phyloP scores from a whole-genome alignment of 108 stramenopile genomes.

The Cylindrotheca closterium region DNA sequence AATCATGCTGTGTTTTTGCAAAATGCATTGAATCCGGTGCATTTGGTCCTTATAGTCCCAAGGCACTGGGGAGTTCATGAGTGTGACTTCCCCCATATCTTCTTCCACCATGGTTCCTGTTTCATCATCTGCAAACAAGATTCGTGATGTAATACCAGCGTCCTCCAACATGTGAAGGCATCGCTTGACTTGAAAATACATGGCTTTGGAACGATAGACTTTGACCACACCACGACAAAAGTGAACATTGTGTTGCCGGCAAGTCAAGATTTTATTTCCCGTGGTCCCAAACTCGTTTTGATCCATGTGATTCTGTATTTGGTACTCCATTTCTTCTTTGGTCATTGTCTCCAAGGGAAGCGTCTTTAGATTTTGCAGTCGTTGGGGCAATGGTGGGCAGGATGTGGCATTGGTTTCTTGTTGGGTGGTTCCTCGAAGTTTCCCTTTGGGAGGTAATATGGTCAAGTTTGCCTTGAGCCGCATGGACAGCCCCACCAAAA shows the following conservation, averaged over 20 bases:
- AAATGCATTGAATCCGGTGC: constrained; percentile 1
- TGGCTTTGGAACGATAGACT: constrained; percentile 4
- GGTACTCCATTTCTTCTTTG: constrained; percentile 8
- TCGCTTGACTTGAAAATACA: constrained; percentile 14
- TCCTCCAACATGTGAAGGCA: constrained; percentile 7
- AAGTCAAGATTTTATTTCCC: background rate
- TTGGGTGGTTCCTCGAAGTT: no score
- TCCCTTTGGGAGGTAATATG: background rate
- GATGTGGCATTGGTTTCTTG: no score
- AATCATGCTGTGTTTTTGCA: constrained; percentile 2
- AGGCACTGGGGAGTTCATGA: constrained; percentile 8
- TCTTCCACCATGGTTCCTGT: constrained; percentile 12
- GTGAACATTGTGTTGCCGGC: background rate
- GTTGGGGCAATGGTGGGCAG: background rate
- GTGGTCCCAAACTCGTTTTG: background rate
- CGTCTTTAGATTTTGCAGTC: background rate
- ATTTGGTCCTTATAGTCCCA: constrained; percentile 8
- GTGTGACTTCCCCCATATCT: background rate
- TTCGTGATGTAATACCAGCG: constrained; percentile 8
- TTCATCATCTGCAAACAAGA: constrained; percentile 14
- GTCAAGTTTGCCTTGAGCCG: background rate
- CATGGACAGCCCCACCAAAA: background rate
- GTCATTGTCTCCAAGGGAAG: background rate
- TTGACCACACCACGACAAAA: constrained; percentile 12
- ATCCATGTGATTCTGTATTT: constrained; percentile 3